Percentiles rank a stretch among this genome's conserved stretches.
These are phyloP conservation scores for Chionographis japonica DNA, from an alignment of 106 monocot genomes.

Conservation along the genomic window DNA sequence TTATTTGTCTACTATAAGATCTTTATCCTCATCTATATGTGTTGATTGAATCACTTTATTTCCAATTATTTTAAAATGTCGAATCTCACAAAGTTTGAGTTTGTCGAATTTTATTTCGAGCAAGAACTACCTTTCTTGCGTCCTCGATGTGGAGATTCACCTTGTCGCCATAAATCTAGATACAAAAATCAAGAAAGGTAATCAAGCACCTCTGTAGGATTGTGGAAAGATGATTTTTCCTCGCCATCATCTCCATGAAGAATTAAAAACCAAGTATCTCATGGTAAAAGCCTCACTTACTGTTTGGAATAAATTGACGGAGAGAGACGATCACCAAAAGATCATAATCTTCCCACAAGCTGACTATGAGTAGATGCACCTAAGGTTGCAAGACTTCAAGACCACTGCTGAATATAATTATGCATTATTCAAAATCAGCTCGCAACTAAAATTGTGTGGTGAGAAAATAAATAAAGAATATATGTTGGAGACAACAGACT, in stretches of 20 bases:
- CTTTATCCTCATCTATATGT: too few relatives aligned
- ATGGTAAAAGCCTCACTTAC: not conserved
- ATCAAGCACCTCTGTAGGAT: constrained; percentile 1
- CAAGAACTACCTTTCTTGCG: too few relatives aligned
- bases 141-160: constrained; percentile 1
- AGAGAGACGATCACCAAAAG: constrained; percentile 3
- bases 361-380: not conserved
- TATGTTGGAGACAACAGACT: too few relatives aligned
- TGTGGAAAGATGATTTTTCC: not conserved
- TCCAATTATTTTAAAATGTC: too few relatives aligned
- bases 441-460: constrained; percentile 3
- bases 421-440: not conserved
- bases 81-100: too few relatives aligned
- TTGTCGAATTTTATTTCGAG: too few relatives aligned
- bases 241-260: constrained; percentile 5
- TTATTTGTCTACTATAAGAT: too few relatives aligned
- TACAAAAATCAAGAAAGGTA: not conserved
- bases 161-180: not conserved
- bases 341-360: not conserved
- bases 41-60: too few relatives aligned
- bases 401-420: not conserved
- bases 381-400: constrained; percentile 1
- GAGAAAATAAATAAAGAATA: too few relatives aligned
- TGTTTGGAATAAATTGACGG: not conserved
- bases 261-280: not conserved